Evolutionary conservation across 768 basidiomycete genomes (phyloP), one percentile per base, ranked within the genome.

Genomic region (Lyophyllum atratum): DNA sequence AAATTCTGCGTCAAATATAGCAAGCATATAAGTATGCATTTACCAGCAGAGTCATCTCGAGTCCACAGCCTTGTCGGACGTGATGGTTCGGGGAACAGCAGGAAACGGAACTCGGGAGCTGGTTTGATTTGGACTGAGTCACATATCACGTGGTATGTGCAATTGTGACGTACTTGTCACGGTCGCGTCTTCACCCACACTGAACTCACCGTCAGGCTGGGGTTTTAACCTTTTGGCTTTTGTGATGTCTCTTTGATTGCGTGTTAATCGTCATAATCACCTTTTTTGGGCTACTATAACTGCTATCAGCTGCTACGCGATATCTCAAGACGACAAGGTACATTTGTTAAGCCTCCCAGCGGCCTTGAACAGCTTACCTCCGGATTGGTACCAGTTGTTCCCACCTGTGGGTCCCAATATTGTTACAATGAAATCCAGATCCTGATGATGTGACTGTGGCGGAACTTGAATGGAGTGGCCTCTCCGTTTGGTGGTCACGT

Each of bases 1-100:
- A 37, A 17, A 45, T 2, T 19, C 6, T 48, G 40, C 26, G 46
- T 21, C 43, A 49, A 19, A 5, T 10, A 54, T 40, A 47, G 49
- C 55, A 47, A 50, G 21, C 59, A 59, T 64, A 55, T 58, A 59
- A 56, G 43, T 12, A 26, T 33, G 42, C 39, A 33, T 28, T 31
- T 24, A 19, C 17, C n/a, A 28, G 19, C 21, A 45, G 50, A 54
- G 49, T 52, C 34, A 56, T 34, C 19, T 15, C 43, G 43, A 46
- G 21, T 31, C 29, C 19, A 28, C 47, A 31, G 19, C 11, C 10
- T 19, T 14, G 8, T 44, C 4, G 46, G 6, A 29, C 26, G 21
- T 31, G 14, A 47, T 31, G 14, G 55, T 25, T 28, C 26, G 4
- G 21, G 24, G 49, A 58, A 33, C 49, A 54, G 47, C 9, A 42